Evolutionary conservation across 176 grass and related monocot genomes (phyloP).

Genomic region (Bonia amplexicaulis): DNA sequence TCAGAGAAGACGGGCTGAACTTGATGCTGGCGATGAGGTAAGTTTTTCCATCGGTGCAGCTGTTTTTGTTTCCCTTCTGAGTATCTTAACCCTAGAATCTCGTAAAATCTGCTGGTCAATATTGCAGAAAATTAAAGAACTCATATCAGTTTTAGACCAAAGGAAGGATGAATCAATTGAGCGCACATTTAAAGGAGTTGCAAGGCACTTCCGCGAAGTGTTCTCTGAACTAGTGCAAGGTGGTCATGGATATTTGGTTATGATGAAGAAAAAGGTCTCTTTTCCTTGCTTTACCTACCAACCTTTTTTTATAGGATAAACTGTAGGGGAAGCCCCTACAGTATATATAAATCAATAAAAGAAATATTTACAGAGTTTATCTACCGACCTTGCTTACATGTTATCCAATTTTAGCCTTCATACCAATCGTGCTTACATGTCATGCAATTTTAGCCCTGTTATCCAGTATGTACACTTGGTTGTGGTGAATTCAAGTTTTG

Average conservation of each 20-base stretch:
- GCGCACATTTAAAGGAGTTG: slow-evolving; percentile 97
- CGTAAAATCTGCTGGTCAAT: neutral
- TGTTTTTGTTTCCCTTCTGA: slow-evolving; percentile 25
- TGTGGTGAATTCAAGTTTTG: neutral
- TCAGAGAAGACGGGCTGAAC: slow-evolving; percentile 75
- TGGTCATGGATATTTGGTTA: slow-evolving; percentile 87
- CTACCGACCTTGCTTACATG: neutral
- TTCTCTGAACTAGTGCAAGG: slow-evolving; percentile 94
- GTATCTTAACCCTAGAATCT: slow-evolving; percentile 15
- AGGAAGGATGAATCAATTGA: slow-evolving; percentile 99
- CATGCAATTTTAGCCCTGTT: neutral
- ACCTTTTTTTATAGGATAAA: neutral
- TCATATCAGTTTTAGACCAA: slow-evolving; percentile 93
- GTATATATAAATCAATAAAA: too few relatives aligned
- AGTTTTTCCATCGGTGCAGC: neutral
- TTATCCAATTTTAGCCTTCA: neutral
- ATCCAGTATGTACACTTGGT: neutral
- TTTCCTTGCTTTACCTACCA: neutral
- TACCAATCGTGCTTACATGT: neutral
- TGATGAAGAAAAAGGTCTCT: slow-evolving; percentile 98
- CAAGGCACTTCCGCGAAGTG: slow-evolving; percentile 92
- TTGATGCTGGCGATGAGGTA: slow-evolving; percentile 92
- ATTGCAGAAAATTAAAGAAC: slow-evolving; percentile 90
- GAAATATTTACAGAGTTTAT: too few relatives aligned
- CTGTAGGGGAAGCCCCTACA: too few relatives aligned